Evolutionary conservation across 495 filamentous ascomycete species (phyloP), one percentile per base, ranked within the genome.

Genomic region (Amniculicola lignicola): DNA sequence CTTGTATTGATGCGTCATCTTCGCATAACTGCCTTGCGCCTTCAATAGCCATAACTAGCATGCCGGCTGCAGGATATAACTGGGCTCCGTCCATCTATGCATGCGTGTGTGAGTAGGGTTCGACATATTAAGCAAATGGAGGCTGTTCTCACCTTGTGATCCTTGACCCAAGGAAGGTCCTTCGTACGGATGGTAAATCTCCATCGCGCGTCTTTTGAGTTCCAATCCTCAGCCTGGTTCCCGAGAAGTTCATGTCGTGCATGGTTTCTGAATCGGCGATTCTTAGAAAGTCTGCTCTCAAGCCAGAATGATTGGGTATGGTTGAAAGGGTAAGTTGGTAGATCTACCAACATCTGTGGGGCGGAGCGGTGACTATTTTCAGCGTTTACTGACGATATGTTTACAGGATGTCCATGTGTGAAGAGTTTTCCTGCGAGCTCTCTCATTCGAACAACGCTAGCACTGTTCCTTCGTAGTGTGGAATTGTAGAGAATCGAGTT

Each of bases 281-380:
- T 27, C 14, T n/a, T 45, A 27, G 38, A 46, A 4, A 39, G 11
- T 4, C 27, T 15, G 12, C 15, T 50, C 37, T 54, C 50, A 33
- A 11, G 3, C 50, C 50, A 54, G 18, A 27, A 54, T 19, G 12
- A 27, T 16, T 28, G 14, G 10, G 41, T 35, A 39, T 50, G 46
- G 33, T 51, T 22, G 18, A 22, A 51, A 45, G 46, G 27, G 42
- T 51, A 51, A 10, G 6, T 6, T 19, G 46, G 46, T 6, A 45
- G 37, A 19, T 36, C 23, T 5, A 18, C 9, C 18, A 46, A 16
- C 39, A 42, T 9, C 7, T 7, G 7, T 42, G 19, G 39, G n/a
- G n/a, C n/a, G n/a, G n/a, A n/a, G n/a, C n/a, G n/a, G n/a, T n/a
- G n/a, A n/a, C n/a, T n/a, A n/a, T n/a, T n/a, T n/a, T n/a, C n/a